phyloP scores from a whole-genome alignment of 345 rosid species.

The Pelargonium nanum region DNA sequence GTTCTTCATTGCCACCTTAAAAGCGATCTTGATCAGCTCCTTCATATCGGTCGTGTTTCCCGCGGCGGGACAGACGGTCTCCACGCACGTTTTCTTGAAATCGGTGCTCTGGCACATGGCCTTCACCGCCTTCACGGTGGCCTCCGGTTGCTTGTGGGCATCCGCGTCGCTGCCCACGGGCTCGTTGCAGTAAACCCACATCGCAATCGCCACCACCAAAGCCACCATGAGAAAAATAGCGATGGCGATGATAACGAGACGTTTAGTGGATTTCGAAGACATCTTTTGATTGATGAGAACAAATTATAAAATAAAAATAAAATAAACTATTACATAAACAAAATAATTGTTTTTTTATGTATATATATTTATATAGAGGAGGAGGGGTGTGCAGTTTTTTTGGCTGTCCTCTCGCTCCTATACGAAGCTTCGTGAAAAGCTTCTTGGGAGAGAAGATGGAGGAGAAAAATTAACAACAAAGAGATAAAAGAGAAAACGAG shows the following conservation, averaged over 20 bases:
- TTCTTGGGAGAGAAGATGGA: too few species aligned
- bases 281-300: too few species aligned
- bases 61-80: constrained; percentile 17
- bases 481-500: too few species aligned
- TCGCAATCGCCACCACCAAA: constrained; percentile 41
- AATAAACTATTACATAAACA: too few species aligned
- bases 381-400: too few species aligned
- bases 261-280: neutral
- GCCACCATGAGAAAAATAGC: constrained; percentile 12
- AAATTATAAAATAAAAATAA: too few species aligned
- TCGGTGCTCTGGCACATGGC: constrained; percentile 30
- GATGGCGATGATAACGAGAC: neutral
- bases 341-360: too few species aligned
- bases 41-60: constrained; percentile 26
- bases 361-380: too few species aligned
- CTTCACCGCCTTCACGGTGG: constrained; percentile 26
- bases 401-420: too few species aligned
- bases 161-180: neutral
- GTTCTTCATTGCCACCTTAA: constrained; percentile 19
- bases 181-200: constrained; percentile 13
- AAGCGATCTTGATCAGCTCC: constrained; percentile 26
- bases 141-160: constrained; percentile 4
- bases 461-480: too few species aligned
- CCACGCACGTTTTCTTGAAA: constrained; percentile 22
- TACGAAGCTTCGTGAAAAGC: too few species aligned